These are phyloP conservation scores for Mycena olivaceomarginata DNA, from an alignment of 768 basidiomycete species.

Conservation along the genomic window DNA sequence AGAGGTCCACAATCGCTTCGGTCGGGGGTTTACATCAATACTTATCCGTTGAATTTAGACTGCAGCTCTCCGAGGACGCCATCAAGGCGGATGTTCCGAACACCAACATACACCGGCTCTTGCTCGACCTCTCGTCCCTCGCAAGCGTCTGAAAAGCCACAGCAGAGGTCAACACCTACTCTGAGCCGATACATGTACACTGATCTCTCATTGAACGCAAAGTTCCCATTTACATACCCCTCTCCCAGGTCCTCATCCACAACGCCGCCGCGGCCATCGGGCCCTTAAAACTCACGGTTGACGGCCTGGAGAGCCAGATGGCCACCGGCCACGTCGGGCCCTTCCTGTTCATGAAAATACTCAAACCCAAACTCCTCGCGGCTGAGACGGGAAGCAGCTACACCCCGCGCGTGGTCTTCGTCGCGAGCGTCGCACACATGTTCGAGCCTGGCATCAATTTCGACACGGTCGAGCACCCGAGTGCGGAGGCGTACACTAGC, in stretches of 20 bases:
- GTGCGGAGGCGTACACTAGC: neutral
- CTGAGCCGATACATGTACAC: slow-evolving; percentile 8
- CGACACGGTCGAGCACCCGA: slow-evolving; percentile 1
- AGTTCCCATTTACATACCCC: neutral
- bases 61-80: neutral
- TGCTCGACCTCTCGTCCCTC: slow-evolving; percentile 25
- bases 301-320: slow-evolving; percentile 27
- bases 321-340: slow-evolving; percentile 23
- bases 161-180: slow-evolving; percentile 26
- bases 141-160: slow-evolving; percentile 23
- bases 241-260: slow-evolving; percentile 26
- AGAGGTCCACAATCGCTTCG: neutral
- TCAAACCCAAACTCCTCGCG: slow-evolving; percentile 25
- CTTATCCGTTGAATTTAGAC: neutral
- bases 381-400: neutral
- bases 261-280: slow-evolving; percentile 27
- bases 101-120: slow-evolving; percentile 16
- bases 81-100: slow-evolving; percentile 11
- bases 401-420: slow-evolving; percentile 31
- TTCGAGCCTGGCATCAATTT: slow-evolving; percentile 9
- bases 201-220: neutral
- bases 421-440: slow-evolving; percentile 23
- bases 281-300: slow-evolving; percentile 11
- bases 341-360: slow-evolving; percentile 33
- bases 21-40: neutral